Evolutionary conservation across 2,329 filamentous ascomycete species (phyloP), one percentile per base, ranked within the genome.

Genomic region (Colletotrichum sp.): DNA sequence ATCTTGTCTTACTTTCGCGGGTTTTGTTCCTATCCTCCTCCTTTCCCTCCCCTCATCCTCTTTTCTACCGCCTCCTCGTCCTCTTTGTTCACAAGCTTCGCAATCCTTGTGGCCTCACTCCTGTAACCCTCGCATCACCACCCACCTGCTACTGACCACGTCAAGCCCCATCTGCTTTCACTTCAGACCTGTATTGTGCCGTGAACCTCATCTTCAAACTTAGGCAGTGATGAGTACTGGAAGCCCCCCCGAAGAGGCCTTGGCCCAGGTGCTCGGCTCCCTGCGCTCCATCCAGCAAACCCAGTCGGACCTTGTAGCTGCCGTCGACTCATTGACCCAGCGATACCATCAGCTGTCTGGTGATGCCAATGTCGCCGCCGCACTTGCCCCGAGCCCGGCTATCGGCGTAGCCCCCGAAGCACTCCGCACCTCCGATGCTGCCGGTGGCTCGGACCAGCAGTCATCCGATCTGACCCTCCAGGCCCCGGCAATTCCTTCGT

Each of bases 221-320:
- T 52, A 55, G 39, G 60, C 64, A 67, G 59, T 71, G 59, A 75
- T 75, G 72, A 71, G 68, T 49, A 28, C 26, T 49, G 44, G n/a
- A 73, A 64, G 28, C 18, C 49, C 52, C 39, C 39, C 30, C 60
- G 39, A 65, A 13, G 80, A 81, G 30, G 77, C 81, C 39, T 80
- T 88, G 71, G 84, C 83, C 49, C 83, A 87, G 49, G 78, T 85
- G 21, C 79, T 81, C 71, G 74, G 78, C 44, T 80, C 81, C 18
- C 71, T 85, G 75, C 80, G 82, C 75, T 79, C 79, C 66, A 87
- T 89, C 39, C 85, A 86, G 72, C 82, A 85, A 71, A 84, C 83
- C 18, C 88, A 89, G 77, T 78, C 83, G 13, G 83, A 85, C 65
- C 81, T 89, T 21, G 77, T 87, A 39, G 81, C 83, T 26, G 85